Percentiles rank a stretch among this genome's conserved stretches.
Conservation (phyloP, 2,329 filamentous ascomycete genomes). For the Xylaria polymorpha region DNA sequence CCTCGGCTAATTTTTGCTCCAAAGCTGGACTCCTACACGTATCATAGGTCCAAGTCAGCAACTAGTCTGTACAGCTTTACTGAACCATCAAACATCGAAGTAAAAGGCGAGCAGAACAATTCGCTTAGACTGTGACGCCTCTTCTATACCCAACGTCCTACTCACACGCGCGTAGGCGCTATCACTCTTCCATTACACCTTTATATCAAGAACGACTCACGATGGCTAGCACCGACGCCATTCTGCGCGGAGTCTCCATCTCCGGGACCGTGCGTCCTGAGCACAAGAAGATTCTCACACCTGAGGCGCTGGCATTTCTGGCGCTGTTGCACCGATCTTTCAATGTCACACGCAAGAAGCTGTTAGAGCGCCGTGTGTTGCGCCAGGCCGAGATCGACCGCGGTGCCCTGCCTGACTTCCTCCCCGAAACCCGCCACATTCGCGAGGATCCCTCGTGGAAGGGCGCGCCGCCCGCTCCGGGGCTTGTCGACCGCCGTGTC, state of each 20-base stretch:
- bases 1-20: slow-evolving; percentile 35
- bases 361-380: slow-evolving; percentile 85
- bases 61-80: slow-evolving; percentile 9
- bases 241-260: slow-evolving; percentile 90
- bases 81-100: slow-evolving; percentile 6
- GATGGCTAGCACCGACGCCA: slow-evolving; percentile 78
- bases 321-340: slow-evolving; percentile 95
- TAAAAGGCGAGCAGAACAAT: slow-evolving; percentile 8
- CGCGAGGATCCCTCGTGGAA: slow-evolving; percentile 95
- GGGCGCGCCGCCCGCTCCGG: slow-evolving; percentile 89
- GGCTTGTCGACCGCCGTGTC: slow-evolving; percentile 90
- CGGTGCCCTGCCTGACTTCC: slow-evolving; percentile 89
- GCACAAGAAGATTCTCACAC: slow-evolving; percentile 91
- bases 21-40: slow-evolving; percentile 33
- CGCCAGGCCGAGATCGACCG: slow-evolving; percentile 95
- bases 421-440: slow-evolving; percentile 94
- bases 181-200: slow-evolving; percentile 9
- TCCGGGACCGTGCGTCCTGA: slow-evolving; percentile 81
- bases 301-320: slow-evolving; percentile 90
- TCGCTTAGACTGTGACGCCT: slow-evolving; percentile 4
- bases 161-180: slow-evolving; percentile 17
- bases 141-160: not conserved
- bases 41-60: slow-evolving; percentile 23
- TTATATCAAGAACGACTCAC: slow-evolving; percentile 43
- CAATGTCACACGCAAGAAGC: slow-evolving; percentile 86